Conservation (phyloP, 2,329 filamentous ascomycete species). For the Talaromyces sp. region DNA sequence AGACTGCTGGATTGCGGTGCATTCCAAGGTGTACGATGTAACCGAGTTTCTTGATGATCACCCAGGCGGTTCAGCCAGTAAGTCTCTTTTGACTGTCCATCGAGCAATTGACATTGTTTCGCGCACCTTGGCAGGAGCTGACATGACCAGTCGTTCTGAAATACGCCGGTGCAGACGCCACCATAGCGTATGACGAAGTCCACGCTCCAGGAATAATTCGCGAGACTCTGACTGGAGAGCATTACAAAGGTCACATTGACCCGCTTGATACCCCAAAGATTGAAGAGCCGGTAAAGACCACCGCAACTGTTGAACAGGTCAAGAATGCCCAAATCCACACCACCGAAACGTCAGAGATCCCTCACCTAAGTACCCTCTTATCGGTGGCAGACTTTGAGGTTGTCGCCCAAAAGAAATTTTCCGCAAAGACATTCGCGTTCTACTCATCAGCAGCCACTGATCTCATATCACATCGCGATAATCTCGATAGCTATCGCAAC, state of each 20-base stretch:
- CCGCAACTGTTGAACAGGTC: background rate
- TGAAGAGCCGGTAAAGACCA: background rate
- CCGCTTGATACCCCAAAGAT: conserved; percentile 5
- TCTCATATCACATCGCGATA: conserved; percentile 12
- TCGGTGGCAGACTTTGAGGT: conserved; percentile 9
- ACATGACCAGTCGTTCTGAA: conserved; percentile 4
- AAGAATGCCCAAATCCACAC: background rate
- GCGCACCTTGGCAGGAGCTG: background rate
- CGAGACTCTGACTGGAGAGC: background rate
- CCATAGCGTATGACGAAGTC: conserved; percentile 10
- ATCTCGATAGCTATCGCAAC: background rate
- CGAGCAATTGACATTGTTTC: background rate
- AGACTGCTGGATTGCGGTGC: conserved; percentile 51
- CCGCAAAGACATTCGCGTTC: conserved; percentile 11
- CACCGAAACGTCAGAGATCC: background rate
- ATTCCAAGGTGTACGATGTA: conserved; percentile 87
- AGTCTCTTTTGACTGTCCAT: background rate
- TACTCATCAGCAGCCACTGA: conserved; percentile 16
- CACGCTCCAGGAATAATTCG: conserved; percentile 13
- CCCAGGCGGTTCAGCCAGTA: conserved; percentile 63
- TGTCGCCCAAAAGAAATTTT: conserved; percentile 9
- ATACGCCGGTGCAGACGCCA: conserved; percentile 12
- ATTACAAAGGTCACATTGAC: conserved; percentile 9
- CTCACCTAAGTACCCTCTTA: conserved; percentile 5
- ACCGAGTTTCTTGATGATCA: conserved; percentile 88